Percentiles rank a stretch among this genome's conserved stretches.
These are phyloP conservation scores for Globisporangium canariense DNA, from an alignment of 352 stramenopile species.

Conservation along the genomic window DNA sequence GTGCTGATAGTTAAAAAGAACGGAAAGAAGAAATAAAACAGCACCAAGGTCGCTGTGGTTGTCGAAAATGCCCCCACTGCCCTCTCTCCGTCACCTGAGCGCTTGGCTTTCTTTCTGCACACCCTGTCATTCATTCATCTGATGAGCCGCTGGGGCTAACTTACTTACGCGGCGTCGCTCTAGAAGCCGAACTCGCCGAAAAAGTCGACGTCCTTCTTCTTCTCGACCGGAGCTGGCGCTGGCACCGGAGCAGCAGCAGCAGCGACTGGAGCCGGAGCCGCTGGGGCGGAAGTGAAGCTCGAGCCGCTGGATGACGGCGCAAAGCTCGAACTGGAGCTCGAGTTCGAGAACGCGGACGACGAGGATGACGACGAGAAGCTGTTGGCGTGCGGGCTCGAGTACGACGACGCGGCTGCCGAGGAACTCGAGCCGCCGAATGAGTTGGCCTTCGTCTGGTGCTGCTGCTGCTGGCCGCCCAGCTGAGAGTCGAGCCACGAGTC, in stretches of 20 bases:
- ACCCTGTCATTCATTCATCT: background rate
- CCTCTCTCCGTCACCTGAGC: background rate
- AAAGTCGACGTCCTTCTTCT: conserved; percentile 85
- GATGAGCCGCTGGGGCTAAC: conserved; percentile 6
- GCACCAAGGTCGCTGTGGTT: conserved; percentile 10
- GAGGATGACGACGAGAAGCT: conserved; percentile 47
- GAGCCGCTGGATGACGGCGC: conserved; percentile 18
- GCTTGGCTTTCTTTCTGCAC: background rate
- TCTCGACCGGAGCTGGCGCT: conserved; percentile 26
- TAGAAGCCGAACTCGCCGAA: conserved; percentile 81
- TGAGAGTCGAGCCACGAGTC: conserved; percentile 69
- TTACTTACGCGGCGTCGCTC: conserved; percentile 3
- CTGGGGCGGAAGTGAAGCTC: conserved; percentile 16
- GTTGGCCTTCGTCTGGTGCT: conserved; percentile 24
- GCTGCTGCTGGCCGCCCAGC: conserved; percentile 23
- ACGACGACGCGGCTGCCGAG: conserved; percentile 6
- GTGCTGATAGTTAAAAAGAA: conserved; percentile 11
- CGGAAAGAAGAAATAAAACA: conserved; percentile 10
- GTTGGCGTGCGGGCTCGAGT: conserved; percentile 27
- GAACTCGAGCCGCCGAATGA: conserved; percentile 29
- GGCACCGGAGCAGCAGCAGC: conserved; percentile 21
- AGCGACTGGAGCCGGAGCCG: conserved; percentile 10
- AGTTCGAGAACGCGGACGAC: conserved; percentile 28
- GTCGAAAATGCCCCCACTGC: background rate
- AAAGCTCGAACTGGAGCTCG: conserved; percentile 23